Conservation (phyloP, 108 stramenopile genomes). For the Skeletonema potamos region DNA sequence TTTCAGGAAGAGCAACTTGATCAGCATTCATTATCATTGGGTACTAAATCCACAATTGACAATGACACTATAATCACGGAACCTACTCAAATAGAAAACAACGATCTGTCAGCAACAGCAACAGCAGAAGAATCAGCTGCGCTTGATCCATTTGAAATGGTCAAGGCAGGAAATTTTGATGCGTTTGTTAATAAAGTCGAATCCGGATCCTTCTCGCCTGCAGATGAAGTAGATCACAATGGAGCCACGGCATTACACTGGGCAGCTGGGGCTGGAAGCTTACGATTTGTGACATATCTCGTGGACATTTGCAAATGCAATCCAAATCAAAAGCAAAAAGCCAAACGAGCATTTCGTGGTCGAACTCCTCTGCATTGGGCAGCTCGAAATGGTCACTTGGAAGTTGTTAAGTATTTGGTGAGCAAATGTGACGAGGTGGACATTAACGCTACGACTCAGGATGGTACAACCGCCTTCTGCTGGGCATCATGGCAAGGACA, state of each 20-base stretch:
- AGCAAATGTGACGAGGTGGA: constrained; percentile 30
- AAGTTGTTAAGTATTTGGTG: constrained; percentile 65
- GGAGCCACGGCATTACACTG: constrained; percentile 74
- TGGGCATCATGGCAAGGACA: constrained; percentile 90
- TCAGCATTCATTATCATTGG: neutral
- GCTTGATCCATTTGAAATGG: constrained; percentile 34
- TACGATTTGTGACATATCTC: constrained; percentile 62
- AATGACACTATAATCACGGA: neutral
- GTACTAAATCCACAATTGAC: neutral
- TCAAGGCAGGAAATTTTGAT: constrained; percentile 34
- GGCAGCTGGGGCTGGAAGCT: constrained; percentile 77
- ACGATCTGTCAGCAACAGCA: constrained; percentile 2
- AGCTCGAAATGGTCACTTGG: constrained; percentile 78
- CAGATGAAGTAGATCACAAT: constrained; percentile 52
- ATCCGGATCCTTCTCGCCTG: constrained; percentile 11
- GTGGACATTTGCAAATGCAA: constrained; percentile 56
- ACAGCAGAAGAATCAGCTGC: neutral
- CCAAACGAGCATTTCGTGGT: constrained; percentile 77
- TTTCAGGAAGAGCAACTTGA: constrained; percentile 20
- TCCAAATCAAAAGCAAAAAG: constrained; percentile 59
- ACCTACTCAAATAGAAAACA: neutral
- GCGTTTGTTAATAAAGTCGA: constrained; percentile 24
- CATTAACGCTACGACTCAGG: constrained; percentile 68
- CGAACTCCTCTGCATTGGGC: constrained; percentile 86
- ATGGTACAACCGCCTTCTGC: constrained; percentile 88